Evolutionary conservation across 1,284 basidiomycete species (phyloP).

Genomic region (Irpex rosettiformis): DNA sequence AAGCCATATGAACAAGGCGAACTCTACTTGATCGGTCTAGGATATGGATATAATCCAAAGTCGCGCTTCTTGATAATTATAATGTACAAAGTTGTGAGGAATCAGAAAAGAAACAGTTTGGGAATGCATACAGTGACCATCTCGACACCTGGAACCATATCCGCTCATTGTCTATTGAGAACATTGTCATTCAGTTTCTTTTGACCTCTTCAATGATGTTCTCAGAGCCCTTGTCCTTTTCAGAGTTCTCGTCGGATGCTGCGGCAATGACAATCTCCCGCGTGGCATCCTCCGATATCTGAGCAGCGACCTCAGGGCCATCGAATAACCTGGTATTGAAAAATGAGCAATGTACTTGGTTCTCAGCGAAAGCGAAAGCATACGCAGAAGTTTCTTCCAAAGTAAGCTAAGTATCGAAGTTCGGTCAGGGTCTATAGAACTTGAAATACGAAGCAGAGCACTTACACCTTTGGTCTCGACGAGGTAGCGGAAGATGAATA

Average conservation of each 20-base stretch:
- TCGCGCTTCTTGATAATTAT: too few relatives aligned
- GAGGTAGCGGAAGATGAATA: slow-evolving; percentile 52
- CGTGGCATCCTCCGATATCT: slow-evolving; percentile 22
- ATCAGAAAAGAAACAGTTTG: too few relatives aligned
- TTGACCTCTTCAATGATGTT: slow-evolving; percentile 22
- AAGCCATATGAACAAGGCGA: too few relatives aligned
- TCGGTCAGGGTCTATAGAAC: neutral
- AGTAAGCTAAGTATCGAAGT: slow-evolving; percentile 22
- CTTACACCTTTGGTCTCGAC: slow-evolving; percentile 41
- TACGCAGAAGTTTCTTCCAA: slow-evolving; percentile 32
- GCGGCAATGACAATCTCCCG: slow-evolving; percentile 19
- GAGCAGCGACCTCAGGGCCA: slow-evolving; percentile 24
- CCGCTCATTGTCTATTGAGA: too few relatives aligned
- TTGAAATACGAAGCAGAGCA: neutral
- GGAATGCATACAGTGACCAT: too few relatives aligned
- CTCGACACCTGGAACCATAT: too few relatives aligned
- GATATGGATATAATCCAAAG: too few relatives aligned
- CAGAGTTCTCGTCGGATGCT: slow-evolving; percentile 18
- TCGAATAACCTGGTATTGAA: slow-evolving; percentile 26
- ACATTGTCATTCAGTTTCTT: neutral
- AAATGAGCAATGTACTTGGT: neutral
- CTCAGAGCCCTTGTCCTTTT: slow-evolving; percentile 24
- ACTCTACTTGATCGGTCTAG: too few relatives aligned
- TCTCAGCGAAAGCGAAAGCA: slow-evolving; percentile 7
- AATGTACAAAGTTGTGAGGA: neutral